Evolutionary conservation across 192 early-diverging fungal species (phyloP).

Genomic region (Spizellomyces punctatus): DNA sequence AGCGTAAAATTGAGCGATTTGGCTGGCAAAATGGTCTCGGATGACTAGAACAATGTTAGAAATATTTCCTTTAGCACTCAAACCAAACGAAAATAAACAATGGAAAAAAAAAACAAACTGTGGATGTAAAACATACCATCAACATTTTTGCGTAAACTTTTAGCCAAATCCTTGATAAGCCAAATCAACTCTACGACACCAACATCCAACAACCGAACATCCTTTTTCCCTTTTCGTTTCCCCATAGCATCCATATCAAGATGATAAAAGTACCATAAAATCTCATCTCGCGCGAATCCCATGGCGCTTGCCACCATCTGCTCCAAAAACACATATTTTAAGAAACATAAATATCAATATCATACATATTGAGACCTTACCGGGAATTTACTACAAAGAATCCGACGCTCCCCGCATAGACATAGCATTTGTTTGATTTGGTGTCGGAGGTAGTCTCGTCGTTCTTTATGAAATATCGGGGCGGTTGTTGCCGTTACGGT

Average conservation of each 20-base stretch:
- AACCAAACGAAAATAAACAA: slow-evolving; percentile 1
- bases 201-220: slow-evolving; percentile 21
- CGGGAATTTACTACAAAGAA: slow-evolving; percentile 25
- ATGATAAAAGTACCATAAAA: slow-evolving; percentile 44
- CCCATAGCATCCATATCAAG: slow-evolving; percentile 27
- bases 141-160: slow-evolving; percentile 9
- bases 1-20: slow-evolving; percentile 25
- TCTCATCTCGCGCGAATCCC: slow-evolving; percentile 34
- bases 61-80: neutral
- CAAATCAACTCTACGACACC: slow-evolving; percentile 35
- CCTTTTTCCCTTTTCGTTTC: slow-evolving; percentile 24
- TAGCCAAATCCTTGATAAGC: slow-evolving; percentile 24
- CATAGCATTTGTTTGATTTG: slow-evolving; percentile 34
- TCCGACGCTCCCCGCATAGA: slow-evolving; percentile 13
- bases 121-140: slow-evolving; percentile 17
- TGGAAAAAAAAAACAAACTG: neutral
- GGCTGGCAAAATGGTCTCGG: slow-evolving; percentile 21
- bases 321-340: neutral
- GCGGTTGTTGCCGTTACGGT: neutral
- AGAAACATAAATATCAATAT: no score
- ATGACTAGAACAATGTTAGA: slow-evolving; percentile 12
- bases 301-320: slow-evolving; percentile 26
- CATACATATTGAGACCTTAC: neutral
- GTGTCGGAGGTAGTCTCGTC: slow-evolving; percentile 34
- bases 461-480: slow-evolving; percentile 23